Evolutionary conservation across 1,139 yeast genomes (phyloP), one percentile per base, ranked within the genome.

Genomic region (Candida tropicalis): DNA sequence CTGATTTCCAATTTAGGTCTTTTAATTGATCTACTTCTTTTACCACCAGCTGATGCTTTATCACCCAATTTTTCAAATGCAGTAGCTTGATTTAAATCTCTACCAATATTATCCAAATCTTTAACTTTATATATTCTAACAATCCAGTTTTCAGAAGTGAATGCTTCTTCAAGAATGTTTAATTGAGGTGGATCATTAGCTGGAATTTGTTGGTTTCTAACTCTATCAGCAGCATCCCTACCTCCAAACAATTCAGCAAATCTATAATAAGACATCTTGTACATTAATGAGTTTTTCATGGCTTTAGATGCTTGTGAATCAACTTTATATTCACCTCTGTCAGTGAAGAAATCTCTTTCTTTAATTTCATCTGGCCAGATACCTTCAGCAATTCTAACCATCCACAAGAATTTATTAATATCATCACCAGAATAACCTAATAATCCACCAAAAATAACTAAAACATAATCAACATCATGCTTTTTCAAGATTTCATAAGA

Each of bases 371-470:
- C 98, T 1, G 99, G 99, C 99, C 99, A 95, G 50, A 95, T 89
- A 48, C 99, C 99, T 67, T 93, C 97, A n/a, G 97, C 81, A 54
- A 95, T 95, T 66, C 99, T 82, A 36, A 95, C 91, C 99, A 95
- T 95, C 99, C 99, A 95, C 59, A 95, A 69, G 70, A 90, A 95
- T 68, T 95, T 95, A 74, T 95, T 95, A 59, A 95, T 75, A 68
- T 95, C 99, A 65, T 95, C 99, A 45, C 99, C 99, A 11, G 95
- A 84, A 70, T 81, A 95, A 26, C 99, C 99, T 45, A 95, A 64
- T 39, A 90, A 71, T 20, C 99, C 99, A 42, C 99, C 99, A 62
- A 93, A 95, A 45, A 95, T 87, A 45, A 95, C 86, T 52, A 95
- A 73, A 26, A 95, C 89, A 62, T 93, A 93, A 66, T 95, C 98